Base-by-base conservation (phyloP, 2,329 filamentous ascomycete genomes). In the Rutstroemia sp. region DNA sequence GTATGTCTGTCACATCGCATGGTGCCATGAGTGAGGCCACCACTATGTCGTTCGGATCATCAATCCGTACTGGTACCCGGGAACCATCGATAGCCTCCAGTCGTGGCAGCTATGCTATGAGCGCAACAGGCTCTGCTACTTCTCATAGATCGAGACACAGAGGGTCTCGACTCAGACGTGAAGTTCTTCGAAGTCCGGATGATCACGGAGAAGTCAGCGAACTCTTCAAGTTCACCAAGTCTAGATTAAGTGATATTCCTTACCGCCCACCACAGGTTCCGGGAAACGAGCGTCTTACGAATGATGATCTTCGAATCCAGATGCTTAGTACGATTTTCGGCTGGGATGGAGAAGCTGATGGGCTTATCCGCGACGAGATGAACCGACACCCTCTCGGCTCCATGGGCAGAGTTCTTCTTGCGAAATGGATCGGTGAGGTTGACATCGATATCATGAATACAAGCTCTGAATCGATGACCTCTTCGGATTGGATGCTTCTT, bases 311-410 rank as follows among this genome's bases (percentile, higher is more conserved):
- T 46, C 84, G 92, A 48, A 81, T 80, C 48, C 92, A 96, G 70
- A 96, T 99, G 92, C 79, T 99, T 4, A 89, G 81, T 63, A 87
- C 92, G 5, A 91, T 99, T 2, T 99, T 99, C 70, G 94, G 94
- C 3, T 99, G 94, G 92, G 86, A 92, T 52, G 85, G 86, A 55
- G 89, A 95, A 64, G 84, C 92, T 42, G 81, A 90, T 47, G 85
- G 86, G 46, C 73, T 99, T 49, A 83, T 99, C 54, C 81, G 84
- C 9, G 92, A 97, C 69, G 94, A 99, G 70, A 78, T 95, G 74
- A 80, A 78, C 59, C 81, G 86, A 19, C 89, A 96, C 67, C 78
- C 83, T 1, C 72, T 78, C 3, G 87, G 88, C 6, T 92, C 90
- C 5, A 81, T 89, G 2, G 87, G 83, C 60, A 84, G 88, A 12